phyloP scores from a whole-genome alignment of 805 yeast genomes.

The Suhomyces canberraensis region DNA sequence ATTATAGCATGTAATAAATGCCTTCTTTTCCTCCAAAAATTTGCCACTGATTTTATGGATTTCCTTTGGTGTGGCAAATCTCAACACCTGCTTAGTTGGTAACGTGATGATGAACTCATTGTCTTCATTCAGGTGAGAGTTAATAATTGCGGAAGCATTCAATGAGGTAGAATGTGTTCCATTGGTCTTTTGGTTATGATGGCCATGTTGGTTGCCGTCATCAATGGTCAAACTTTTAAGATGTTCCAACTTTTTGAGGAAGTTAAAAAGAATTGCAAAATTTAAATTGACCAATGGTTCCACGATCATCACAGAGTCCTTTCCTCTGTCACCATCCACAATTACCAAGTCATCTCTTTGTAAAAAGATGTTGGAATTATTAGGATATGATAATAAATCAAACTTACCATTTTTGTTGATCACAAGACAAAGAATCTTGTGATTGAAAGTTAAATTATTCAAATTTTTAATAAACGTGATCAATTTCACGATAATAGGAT shows the following conservation, averaged over 20 bases:
- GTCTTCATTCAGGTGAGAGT: constrained; percentile 47
- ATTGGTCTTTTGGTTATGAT: constrained; percentile 19
- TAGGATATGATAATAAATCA: constrained; percentile 67
- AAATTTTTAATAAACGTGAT: constrained; percentile 38
- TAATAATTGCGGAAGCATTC: constrained; percentile 35
- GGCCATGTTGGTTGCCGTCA: constrained; percentile 19
- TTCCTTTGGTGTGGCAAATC: constrained; percentile 76
- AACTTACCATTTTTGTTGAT: constrained; percentile 62
- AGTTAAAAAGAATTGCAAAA: constrained; percentile 68
- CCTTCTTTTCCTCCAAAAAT: constrained; percentile 68
- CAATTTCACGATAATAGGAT: constrained; percentile 28
- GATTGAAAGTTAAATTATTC: constrained; percentile 40
- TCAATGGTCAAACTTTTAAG: constrained; percentile 46
- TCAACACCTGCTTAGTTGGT: constrained; percentile 72
- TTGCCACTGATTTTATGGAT: constrained; percentile 58
- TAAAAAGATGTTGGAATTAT: constrained; percentile 57
- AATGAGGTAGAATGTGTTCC: constrained; percentile 40
- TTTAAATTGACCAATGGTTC: constrained; percentile 62
- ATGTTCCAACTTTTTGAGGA: constrained; percentile 71
- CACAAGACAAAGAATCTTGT: constrained; percentile 46
- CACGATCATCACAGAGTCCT: constrained; percentile 69
- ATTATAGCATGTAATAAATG: constrained; percentile 59
- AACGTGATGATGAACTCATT: constrained; percentile 59
- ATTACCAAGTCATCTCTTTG: constrained; percentile 65
- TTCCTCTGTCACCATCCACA: constrained; percentile 83